Evolutionary conservation across 2,329 filamentous ascomycete species (phyloP).

Genomic region (Monosporascus sp.): DNA sequence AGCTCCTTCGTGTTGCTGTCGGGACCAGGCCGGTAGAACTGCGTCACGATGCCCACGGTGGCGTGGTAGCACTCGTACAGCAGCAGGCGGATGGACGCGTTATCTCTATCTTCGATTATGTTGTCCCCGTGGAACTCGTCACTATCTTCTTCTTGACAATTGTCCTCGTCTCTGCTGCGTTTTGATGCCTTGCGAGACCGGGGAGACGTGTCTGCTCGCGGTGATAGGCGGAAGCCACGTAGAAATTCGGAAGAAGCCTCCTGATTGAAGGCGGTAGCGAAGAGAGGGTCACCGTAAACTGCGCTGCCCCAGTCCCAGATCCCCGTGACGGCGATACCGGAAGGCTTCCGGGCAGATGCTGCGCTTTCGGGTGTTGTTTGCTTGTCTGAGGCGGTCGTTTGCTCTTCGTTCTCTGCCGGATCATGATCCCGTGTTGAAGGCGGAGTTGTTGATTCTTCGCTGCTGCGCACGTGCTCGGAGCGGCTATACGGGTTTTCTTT

Average conservation of each 20-base stretch:
- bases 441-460: not conserved
- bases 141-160: not conserved
- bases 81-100: conserved; percentile 41
- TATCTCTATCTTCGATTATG: conserved; percentile 39
- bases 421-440: conserved; percentile 5
- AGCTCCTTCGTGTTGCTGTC: conserved; percentile 48
- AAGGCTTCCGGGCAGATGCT: not conserved
- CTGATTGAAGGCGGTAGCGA: conserved; percentile 45
- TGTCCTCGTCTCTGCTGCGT: conserved; percentile 2
- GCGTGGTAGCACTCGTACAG: conserved; percentile 57
- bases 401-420: conserved; percentile 1
- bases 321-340: conserved; percentile 37
- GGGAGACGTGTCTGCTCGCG: not conserved
- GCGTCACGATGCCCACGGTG: conserved; percentile 44
- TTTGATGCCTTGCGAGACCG: not conserved
- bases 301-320: conserved; percentile 55
- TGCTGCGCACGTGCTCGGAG: too few species aligned
- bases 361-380: conserved; percentile 3
- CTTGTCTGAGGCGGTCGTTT: conserved; percentile 1
- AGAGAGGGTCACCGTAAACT: conserved; percentile 55
- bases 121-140: conserved; percentile 11
- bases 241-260: conserved; percentile 40
- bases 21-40: conserved; percentile 46
- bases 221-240: conserved; percentile 35
- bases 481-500: not conserved